These are phyloP conservation scores for Acanthamoeba healyi DNA, from an alignment of 208 protist genomes.

Conservation along the genomic window DNA sequence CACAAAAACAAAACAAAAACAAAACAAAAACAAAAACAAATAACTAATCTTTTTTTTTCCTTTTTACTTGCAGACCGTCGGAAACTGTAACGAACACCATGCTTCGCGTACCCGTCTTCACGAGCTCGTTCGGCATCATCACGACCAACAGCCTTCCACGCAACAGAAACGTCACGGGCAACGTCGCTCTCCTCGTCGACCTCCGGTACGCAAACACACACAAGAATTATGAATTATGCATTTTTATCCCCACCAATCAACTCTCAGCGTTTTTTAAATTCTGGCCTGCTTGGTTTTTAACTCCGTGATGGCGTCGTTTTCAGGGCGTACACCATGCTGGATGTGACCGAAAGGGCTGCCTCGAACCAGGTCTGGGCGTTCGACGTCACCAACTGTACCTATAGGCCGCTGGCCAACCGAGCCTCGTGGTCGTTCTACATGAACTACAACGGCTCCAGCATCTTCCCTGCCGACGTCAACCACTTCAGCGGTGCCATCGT, in stretches of 20 bases:
- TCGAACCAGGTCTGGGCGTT: neutral
- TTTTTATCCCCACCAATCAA: neutral
- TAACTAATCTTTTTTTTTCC: no score
- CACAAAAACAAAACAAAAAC: no score
- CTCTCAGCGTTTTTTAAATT: no score
- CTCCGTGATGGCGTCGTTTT: no score
- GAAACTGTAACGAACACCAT: neutral
- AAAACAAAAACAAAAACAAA: no score
- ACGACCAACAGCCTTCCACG: neutral
- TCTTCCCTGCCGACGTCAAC: neutral
- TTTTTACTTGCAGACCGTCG: neutral
- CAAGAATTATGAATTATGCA: neutral
- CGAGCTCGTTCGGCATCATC: neutral
- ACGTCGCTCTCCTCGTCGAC: neutral
- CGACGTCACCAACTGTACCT: constrained; percentile 11
- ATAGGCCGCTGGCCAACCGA: neutral
- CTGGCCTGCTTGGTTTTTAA: no score
- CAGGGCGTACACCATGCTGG: neutral
- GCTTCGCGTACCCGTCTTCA: neutral
- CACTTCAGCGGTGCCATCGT: constrained; percentile 25
- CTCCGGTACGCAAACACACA: neutral
- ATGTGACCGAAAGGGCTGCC: neutral
- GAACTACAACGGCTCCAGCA: neutral
- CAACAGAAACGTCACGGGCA: neutral
- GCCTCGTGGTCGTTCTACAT: neutral